Evolutionary conservation across 306 rosid genomes (phyloP), one percentile per base, ranked within the genome.

Genomic region (Crataegus laevigata): DNA sequence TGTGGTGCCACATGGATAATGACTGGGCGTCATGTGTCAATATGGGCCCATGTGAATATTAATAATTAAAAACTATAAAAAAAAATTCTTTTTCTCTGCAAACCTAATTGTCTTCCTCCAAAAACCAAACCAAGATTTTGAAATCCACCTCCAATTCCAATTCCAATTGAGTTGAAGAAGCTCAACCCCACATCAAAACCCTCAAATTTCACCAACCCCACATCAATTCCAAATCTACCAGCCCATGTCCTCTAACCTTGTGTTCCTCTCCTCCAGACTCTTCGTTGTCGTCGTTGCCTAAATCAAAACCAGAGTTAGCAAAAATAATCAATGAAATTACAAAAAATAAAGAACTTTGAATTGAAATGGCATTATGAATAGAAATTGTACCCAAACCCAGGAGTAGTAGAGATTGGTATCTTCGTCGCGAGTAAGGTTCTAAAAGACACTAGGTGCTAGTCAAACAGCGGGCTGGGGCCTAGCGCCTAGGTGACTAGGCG

Each of bases 171-270:
- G 62, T 60, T 85, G 72, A 87, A 87, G 70, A 93, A 93, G 80
- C 86, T 88, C 6, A 90, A 91, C 36, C 86, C 91, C 78, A 87
- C 90, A 4, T 76, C 85, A 30, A 85, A 87, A 82, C 11, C 91
- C 82, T 54, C 75, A 36, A 84, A 86, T 55, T 76, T 87, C 30
- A 51, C 77, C 69, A 86, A 80, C 81, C 30, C 73, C 14, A 75
- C 59, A 14, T 59, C 83, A 88, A 83, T 81, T 87, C 91, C 89
- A 87, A 79, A 88, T 88, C 81, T 86, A 68, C 86, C 91, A 81
- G 59, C 87, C 82, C 91, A 87, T 85, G 42, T 87, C 85, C 87
- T 87, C 91, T 2, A 34, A 34, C 38, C 38, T 6, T 34, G 38
- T 34, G 38, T 7, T 34, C 38, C 2, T 34, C 9, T 34, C 9